These are phyloP conservation scores for Acacia crassicarpa DNA, from an alignment of 306 rosid species.

Conservation along the genomic window DNA sequence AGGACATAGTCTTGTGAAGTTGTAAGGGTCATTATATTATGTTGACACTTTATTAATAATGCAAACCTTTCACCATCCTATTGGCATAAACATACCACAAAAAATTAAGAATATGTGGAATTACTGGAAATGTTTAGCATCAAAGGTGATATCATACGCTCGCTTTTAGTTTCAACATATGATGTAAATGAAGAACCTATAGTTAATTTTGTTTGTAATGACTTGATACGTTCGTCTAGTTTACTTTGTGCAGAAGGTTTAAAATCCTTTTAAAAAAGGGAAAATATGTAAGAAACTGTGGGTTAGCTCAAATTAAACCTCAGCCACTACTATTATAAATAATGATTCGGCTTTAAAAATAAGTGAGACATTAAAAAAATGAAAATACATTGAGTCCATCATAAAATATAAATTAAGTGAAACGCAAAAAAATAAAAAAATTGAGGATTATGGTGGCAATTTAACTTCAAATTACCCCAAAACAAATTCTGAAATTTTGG, in stretches of 20 bases:
- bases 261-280: too few species aligned
- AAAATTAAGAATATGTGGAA: background rate
- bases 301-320: too few species aligned
- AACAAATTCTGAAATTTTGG: too few species aligned
- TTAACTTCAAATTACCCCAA: too few species aligned
- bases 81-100: background rate
- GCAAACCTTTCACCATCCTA: background rate
- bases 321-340: too few species aligned
- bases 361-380: too few species aligned
- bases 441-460: too few species aligned
- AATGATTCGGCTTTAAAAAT: too few species aligned
- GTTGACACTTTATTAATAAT: background rate
- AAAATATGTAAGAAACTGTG: background rate
- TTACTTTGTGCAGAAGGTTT: background rate
- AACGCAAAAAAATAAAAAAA: too few species aligned
- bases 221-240: background rate
- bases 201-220: too few species aligned
- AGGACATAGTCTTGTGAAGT: slow-evolving; percentile 17
- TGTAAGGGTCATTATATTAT: background rate
- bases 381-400: too few species aligned
- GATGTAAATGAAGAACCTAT: background rate
- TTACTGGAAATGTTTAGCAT: background rate
- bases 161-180: background rate
- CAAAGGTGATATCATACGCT: background rate
- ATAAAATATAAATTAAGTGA: too few species aligned